A percentile compares a stretch with the other conserved stretches of the same genome.
These are phyloP conservation scores for Kazachstania bromeliacearum DNA, from an alignment of 805 yeast genomes.

Conservation along the genomic window DNA sequence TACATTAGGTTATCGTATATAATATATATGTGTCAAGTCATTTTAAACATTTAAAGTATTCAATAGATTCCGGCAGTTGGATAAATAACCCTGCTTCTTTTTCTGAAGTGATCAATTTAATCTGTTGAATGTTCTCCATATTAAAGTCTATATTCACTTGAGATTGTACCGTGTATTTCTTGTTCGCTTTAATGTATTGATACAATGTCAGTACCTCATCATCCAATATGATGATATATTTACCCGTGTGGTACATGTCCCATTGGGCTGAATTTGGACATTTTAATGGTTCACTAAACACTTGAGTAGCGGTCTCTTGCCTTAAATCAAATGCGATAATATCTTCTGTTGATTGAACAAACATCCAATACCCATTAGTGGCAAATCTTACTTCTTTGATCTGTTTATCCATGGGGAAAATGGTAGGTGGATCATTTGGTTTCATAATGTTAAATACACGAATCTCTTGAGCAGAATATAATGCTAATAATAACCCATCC, in stretches of 20 bases:
- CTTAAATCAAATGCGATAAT: conserved; percentile 22
- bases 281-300: conserved; percentile 9
- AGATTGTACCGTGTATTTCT: neutral
- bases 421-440: conserved; percentile 9
- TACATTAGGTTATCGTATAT: too few relatives aligned
- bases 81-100: too few relatives aligned
- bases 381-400: conserved; percentile 16
- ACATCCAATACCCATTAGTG: conserved; percentile 28
- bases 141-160: neutral
- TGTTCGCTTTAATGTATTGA: conserved; percentile 1
- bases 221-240: neutral
- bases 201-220: neutral
- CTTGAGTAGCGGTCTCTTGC: conserved; percentile 16
- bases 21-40: too few relatives aligned
- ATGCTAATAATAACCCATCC: conserved; percentile 32
- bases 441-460: conserved; percentile 11
- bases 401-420: conserved; percentile 6
- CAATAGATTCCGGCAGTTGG: too few relatives aligned
- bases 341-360: conserved; percentile 12
- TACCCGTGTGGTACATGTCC: conserved; percentile 6
- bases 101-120: conserved; percentile 4
- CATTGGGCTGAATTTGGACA: neutral
- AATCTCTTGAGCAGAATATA: conserved; percentile 7
- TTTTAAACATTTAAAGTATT: too few relatives aligned
- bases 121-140: neutral